These are phyloP conservation scores for Nitzschia sp. DNA, from an alignment of 108 stramenopile genomes.

Conservation along the genomic window DNA sequence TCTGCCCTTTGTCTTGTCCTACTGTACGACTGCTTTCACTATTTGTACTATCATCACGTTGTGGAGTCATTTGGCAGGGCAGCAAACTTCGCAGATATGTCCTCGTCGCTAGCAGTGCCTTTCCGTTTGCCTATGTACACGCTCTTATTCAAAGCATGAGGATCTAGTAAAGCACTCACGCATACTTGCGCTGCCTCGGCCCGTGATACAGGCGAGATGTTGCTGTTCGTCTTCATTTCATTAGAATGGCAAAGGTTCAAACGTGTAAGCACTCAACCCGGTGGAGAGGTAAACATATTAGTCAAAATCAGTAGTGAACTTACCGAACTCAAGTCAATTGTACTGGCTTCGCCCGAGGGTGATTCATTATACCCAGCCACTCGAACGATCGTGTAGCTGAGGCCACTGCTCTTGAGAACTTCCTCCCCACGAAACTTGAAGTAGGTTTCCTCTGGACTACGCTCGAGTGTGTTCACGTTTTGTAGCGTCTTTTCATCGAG, in stretches of 20 bases:
- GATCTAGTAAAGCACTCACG: conserved; percentile 72
- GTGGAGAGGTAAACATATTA: too few relatives aligned
- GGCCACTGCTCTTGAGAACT: conserved; percentile 73
- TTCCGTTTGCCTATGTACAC: conserved; percentile 76
- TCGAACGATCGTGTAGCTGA: conserved; percentile 62
- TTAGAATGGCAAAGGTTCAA: neutral
- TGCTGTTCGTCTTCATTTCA: conserved; percentile 29
- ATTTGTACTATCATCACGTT: neutral
- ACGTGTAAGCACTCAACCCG: neutral
- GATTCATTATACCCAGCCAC: conserved; percentile 71
- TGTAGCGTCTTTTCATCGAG: conserved; percentile 29
- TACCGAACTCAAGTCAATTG: conserved; percentile 57
- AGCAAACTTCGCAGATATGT: conserved; percentile 67
- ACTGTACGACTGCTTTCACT: neutral
- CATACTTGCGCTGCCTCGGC: conserved; percentile 84
- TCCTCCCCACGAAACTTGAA: conserved; percentile 86
- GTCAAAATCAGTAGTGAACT: neutral
- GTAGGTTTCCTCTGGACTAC: conserved; percentile 73
- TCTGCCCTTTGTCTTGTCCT: too few relatives aligned
- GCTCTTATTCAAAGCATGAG: conserved; percentile 77
- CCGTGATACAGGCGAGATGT: conserved; percentile 63
- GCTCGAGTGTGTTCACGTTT: conserved; percentile 9
- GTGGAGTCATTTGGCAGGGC: conserved; percentile 29
- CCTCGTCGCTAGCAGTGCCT: conserved; percentile 47
- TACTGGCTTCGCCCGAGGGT: conserved; percentile 58